A percentile compares a stretch with the other conserved stretches of the same genome.
phyloP scores from a whole-genome alignment of 1,284 basidiomycete species.

The Rhizoctonia solani region DNA sequence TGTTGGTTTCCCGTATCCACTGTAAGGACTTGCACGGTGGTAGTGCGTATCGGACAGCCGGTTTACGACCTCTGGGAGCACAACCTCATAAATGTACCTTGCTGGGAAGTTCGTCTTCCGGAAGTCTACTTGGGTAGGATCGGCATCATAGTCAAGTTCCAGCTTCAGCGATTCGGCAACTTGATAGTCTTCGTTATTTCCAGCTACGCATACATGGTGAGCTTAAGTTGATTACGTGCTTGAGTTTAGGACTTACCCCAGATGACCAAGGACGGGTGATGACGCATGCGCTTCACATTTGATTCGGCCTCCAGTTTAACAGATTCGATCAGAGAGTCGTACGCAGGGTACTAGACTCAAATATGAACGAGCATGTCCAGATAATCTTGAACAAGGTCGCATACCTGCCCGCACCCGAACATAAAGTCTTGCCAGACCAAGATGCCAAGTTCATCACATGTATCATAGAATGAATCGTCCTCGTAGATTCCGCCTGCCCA shows the following conservation, averaged over 20 bases:
- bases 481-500: conserved; percentile 60
- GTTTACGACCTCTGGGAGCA: conserved; percentile 73
- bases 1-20: conserved; percentile 72
- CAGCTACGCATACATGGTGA: conserved; percentile 54
- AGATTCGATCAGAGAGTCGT: conserved; percentile 49
- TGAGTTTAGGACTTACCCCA: conserved; percentile 55
- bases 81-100: conserved; percentile 82
- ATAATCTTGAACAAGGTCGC: conserved; percentile 47
- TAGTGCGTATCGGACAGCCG: conserved; percentile 71
- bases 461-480: conserved; percentile 52
- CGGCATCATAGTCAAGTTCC: conserved; percentile 82
- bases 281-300: conserved; percentile 50
- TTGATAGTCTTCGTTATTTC: conserved; percentile 91
- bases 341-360: conserved; percentile 51
- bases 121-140: conserved; percentile 62
- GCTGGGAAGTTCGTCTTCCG: conserved; percentile 83
- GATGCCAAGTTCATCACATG: conserved; percentile 64
- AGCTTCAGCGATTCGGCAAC: conserved; percentile 76
- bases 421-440: conserved; percentile 62
- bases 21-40: conserved; percentile 85
- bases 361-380: conserved; percentile 51
- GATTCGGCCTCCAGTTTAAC: conserved; percentile 52
- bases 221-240: background rate
- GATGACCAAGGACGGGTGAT: conserved; percentile 69
- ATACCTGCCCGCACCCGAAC: conserved; percentile 73